Evolutionary conservation across 2,329 filamentous ascomycete genomes (phyloP), one percentile per base, ranked within the genome.

Genomic region (Stachybotrys chartarum): DNA sequence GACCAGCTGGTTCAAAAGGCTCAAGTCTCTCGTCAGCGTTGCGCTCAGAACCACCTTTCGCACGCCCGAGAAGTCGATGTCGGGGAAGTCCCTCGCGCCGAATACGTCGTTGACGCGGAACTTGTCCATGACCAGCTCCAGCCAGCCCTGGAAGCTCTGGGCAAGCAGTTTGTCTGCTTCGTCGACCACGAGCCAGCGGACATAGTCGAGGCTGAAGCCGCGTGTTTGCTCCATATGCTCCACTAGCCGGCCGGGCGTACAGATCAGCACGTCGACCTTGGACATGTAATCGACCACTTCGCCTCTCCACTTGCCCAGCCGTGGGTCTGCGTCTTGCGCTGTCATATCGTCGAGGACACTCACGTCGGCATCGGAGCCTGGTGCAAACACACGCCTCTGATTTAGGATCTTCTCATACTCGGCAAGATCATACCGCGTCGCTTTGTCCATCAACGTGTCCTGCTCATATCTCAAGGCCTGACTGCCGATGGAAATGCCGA

Each of bases 71-170:
- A 78, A 72, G 54, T 78, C 76, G 54, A 78, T 76, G 52, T 81
- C 76, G 24, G 76, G 75, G 59, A 80, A 79, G 60, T 83, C 79
- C 51, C 81, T 74, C 3, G 77, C 72, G 30, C 78, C 77, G 60
- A 78, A 78, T 42, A 42, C 5, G 47, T 76, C 75, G 3, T 69
- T 68, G 1, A 68, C 70, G 44, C 78, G 77, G 58, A 90, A 76
- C 49, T 76, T 74, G 16, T 85, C 81, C 66, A 90, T 86, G 7
- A 94, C 82, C 0, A 86, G 74, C 46, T 85, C 83, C 3, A 95
- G 77, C 92, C 92, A 97, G 64, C 93, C 88, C 68, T 97, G 92
- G 70, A 94, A 97, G 65, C 88, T 92, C 69, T 97, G 90, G 48
- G 92, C 88, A 6, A 97, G 80, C 12, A 97, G 76, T 66, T 94